These are phyloP conservation scores for Boletus rubroflammeus DNA, from an alignment of 768 basidiomycete species.

Conservation along the genomic window DNA sequence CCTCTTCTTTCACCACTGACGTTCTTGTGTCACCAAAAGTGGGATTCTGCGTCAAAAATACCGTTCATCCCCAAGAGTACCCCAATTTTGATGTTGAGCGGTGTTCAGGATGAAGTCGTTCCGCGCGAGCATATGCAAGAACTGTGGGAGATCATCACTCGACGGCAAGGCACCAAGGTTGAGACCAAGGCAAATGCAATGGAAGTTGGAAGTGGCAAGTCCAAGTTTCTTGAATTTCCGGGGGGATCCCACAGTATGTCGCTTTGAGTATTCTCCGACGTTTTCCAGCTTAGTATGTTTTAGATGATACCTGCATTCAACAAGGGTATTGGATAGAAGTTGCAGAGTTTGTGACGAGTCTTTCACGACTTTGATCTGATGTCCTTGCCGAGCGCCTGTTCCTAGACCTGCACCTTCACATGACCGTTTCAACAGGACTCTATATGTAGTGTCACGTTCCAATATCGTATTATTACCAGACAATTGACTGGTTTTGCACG, in stretches of 20 bases:
- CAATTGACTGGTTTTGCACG: background rate
- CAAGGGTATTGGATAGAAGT: constrained; percentile 54
- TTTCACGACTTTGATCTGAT: constrained; percentile 13
- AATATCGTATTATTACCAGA: background rate
- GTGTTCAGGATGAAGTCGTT: constrained; percentile 53
- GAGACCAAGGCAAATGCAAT: constrained; percentile 35
- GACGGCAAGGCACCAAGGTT: constrained; percentile 40
- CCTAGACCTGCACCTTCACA: background rate
- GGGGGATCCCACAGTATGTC: constrained; percentile 51
- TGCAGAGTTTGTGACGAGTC: constrained; percentile 42
- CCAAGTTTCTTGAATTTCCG: constrained; percentile 55
- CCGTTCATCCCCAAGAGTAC: constrained; percentile 56
- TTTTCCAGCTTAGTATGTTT: background rate
- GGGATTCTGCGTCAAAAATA: constrained; percentile 74
- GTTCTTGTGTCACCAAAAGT: constrained; percentile 83
- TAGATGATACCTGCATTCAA: constrained; percentile 56
- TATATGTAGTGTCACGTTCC: background rate
- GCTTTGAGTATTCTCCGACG: background rate
- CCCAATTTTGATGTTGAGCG: constrained; percentile 83
- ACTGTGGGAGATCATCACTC: constrained; percentile 58
- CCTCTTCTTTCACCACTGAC: constrained; percentile 71
- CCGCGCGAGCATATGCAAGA: constrained; percentile 55
- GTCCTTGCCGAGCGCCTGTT: background rate
- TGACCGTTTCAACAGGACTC: background rate
- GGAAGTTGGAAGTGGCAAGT: constrained; percentile 50